A percentile compares a stretch with the other conserved stretches of the same genome.
Conservation (phyloP, 2,329 filamentous ascomycete species). For the Podosphaera xanthii region DNA sequence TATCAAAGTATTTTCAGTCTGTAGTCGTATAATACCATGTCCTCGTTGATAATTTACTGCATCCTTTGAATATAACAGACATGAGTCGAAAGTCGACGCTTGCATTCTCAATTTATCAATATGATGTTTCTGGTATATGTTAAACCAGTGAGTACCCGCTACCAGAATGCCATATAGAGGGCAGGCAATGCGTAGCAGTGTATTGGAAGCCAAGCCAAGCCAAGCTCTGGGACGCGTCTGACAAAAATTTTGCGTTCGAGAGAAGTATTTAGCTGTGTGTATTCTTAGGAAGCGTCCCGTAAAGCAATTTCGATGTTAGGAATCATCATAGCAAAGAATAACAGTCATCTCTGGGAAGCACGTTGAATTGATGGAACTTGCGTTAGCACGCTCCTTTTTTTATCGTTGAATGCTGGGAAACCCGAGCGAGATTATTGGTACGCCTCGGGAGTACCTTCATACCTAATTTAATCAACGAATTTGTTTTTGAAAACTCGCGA, state of each 20-base stretch:
- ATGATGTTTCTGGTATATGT: slow-evolving; percentile 4
- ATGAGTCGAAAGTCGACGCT: slow-evolving; percentile 3
- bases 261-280: neutral
- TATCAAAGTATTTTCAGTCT: neutral
- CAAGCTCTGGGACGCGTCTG: neutral
- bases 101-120: slow-evolving; percentile 2
- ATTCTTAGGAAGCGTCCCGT: neutral
- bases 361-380: slow-evolving; percentile 3
- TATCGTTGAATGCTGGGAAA: slow-evolving; percentile 3
- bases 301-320: neutral
- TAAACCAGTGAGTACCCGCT: slow-evolving; percentile 4
- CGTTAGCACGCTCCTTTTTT: slow-evolving; percentile 3
- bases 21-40: neutral
- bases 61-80: neutral
- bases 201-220: neutral
- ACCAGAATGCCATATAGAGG: slow-evolving; percentile 5
- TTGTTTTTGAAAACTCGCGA: slow-evolving; percentile 2
- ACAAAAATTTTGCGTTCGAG: neutral
- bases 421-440: slow-evolving; percentile 1
- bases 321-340: neutral
- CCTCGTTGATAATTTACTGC: too few relatives aligned
- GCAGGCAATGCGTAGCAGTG: slow-evolving; percentile 1
- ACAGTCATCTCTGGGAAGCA: slow-evolving; percentile 1
- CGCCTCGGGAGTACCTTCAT: neutral
- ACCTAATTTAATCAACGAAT: slow-evolving; percentile 6